phyloP scores from a whole-genome alignment of 305 asterid species.

The Plantago coronopus region DNA sequence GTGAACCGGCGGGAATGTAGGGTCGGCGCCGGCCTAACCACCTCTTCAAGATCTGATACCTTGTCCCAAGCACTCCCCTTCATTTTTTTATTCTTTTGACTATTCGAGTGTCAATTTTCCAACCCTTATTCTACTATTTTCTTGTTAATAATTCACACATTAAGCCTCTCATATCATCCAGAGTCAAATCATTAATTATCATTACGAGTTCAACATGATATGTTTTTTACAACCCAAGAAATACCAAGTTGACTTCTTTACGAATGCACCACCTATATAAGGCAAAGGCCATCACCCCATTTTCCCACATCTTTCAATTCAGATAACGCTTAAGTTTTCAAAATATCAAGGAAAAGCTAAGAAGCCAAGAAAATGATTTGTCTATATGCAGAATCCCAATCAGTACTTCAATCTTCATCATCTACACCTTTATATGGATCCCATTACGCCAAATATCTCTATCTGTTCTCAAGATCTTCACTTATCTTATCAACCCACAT shows the following conservation, averaged over 20 bases:
- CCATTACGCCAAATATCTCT: slow-evolving; percentile 23
- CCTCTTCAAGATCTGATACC: slow-evolving; percentile 8
- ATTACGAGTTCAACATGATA: slow-evolving; percentile 11
- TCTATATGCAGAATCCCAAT: slow-evolving; percentile 29
- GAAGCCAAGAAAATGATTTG: slow-evolving; percentile 31
- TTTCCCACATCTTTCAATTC: background rate
- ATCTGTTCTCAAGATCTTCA: background rate
- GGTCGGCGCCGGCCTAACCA: slow-evolving; percentile 6
- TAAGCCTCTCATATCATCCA: slow-evolving; percentile 13
- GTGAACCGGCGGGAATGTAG: slow-evolving; percentile 1
- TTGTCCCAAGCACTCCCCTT: background rate
- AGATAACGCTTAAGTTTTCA: background rate
- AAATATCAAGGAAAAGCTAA: background rate
- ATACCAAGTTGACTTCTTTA: slow-evolving; percentile 27
- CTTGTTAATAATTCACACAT: background rate
- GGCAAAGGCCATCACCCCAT: slow-evolving; percentile 3
- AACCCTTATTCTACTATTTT: background rate
- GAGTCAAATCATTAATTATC: slow-evolving; percentile 22
- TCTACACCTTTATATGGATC: slow-evolving; percentile 33
- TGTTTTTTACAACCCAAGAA: slow-evolving; percentile 17
- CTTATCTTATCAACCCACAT: slow-evolving; percentile 17
- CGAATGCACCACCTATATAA: slow-evolving; percentile 15
- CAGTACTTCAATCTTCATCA: slow-evolving; percentile 22
- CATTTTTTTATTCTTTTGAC: background rate
- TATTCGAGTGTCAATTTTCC: background rate